phyloP scores from a whole-genome alignment of 129 eudicot species.

The Silybum marianum region DNA sequence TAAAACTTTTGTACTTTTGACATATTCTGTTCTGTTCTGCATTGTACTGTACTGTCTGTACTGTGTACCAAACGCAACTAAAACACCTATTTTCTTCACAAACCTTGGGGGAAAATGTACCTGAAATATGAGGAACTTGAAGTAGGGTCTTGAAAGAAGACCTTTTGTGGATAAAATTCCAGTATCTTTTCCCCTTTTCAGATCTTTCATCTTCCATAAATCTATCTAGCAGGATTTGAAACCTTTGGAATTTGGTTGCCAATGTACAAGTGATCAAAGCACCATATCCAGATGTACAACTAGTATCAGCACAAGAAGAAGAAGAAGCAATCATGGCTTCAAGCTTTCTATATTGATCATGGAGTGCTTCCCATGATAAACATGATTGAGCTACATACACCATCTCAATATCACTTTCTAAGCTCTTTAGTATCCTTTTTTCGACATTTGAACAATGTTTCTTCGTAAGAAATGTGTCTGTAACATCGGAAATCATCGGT shows the following conservation, averaged over 20 bases:
- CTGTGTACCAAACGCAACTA: neutral
- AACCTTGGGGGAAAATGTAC: slow-evolving; percentile 20
- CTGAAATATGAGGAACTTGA: slow-evolving; percentile 59
- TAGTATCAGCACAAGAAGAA: slow-evolving; percentile 2
- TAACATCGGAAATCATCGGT: neutral
- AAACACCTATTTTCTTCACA: too few species aligned
- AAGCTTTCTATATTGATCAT: slow-evolving; percentile 54
- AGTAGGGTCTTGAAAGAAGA: slow-evolving; percentile 50
- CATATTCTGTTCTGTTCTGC: neutral
- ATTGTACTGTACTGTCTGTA: too few species aligned
- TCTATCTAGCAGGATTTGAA: slow-evolving; percentile 58
- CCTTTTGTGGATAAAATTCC: slow-evolving; percentile 43
- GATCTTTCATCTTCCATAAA: slow-evolving; percentile 62
- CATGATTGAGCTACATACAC: slow-evolving; percentile 70
- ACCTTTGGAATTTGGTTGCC: slow-evolving; percentile 53
- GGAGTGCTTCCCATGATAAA: slow-evolving; percentile 73
- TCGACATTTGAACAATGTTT: slow-evolving; percentile 25
- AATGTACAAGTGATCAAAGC: slow-evolving; percentile 34
- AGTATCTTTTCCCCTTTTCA: slow-evolving; percentile 41
- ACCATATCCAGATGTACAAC: slow-evolving; percentile 28
- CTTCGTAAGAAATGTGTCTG: slow-evolving; percentile 30
- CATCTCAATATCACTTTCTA: slow-evolving; percentile 64
- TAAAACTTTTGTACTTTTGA: neutral
- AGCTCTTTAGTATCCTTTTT: slow-evolving; percentile 45
- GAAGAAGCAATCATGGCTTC: slow-evolving; percentile 31